Base-by-base conservation (phyloP, 495 filamentous ascomycete species). In the Aspergillus baeticus region DNA sequence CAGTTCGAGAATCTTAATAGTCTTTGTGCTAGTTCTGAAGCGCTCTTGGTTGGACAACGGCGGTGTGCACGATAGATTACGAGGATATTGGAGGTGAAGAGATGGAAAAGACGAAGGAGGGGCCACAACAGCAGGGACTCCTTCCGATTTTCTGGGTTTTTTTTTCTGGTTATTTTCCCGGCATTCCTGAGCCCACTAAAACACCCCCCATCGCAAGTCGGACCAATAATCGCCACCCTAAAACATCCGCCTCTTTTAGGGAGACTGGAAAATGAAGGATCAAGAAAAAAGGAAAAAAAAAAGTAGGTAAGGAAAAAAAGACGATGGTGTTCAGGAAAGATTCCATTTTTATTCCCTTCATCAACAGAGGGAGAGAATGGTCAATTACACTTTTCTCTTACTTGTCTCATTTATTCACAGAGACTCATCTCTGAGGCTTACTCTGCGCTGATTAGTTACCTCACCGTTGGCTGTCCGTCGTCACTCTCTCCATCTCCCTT, bases 231-330 rank as follows among this genome's bases (percentile, higher is more conserved):
- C 49, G 62, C 58, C 62, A 61, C 52, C 49, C 55, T 62, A 61
- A 63, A 62, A 39, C 58, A 67, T 48, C 53, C 58, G 60, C 58
- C 55, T 31, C 48, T 65, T 58, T 53, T 58, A 50, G 53, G 37
- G 37, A 39, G 47, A 46, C 59, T 49, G 51, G 44, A 47, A 21
- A 51, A 29, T 51, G 33, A 1, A 14, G 37, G 26, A 17, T 48
- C 54, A 60, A 62, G 60, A 61, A 61, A 60, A 54, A 61, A 61
- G 55, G 59, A 55, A 63, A 60, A 60, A 59, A 61, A 56, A 43
- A 57, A 59, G 42, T 45, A 49, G 17, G 31, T 6, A 2, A 23
- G 10, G 22, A 22, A 43, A 43, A 43, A 21, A 31, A 36, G 47
- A 50, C 14, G 47, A 50, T 18, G 47, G 47, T 35, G 47, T 38